These are phyloP conservation scores for Komagataella pseudopastoris DNA, from an alignment of 805 yeast species.

Conservation along the genomic window DNA sequence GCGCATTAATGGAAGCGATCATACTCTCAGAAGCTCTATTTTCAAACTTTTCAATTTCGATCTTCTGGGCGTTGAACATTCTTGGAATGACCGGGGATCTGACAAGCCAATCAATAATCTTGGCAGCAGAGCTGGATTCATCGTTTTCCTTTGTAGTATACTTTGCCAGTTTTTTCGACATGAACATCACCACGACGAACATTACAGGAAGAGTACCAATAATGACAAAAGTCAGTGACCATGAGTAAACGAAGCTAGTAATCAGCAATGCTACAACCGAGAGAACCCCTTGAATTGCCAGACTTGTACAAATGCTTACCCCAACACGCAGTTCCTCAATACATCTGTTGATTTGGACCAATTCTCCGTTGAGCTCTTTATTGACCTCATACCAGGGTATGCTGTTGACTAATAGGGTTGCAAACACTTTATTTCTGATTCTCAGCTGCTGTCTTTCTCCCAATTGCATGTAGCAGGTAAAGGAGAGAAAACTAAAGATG, in stretches of 20 bases:
- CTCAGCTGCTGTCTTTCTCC: constrained; percentile 61
- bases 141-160: constrained; percentile 44
- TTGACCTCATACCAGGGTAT: constrained; percentile 53
- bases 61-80: constrained; percentile 37
- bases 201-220: constrained; percentile 65
- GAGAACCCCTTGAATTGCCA: constrained; percentile 37
- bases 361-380: constrained; percentile 43
- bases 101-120: constrained; percentile 59
- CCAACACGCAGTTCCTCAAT: constrained; percentile 63
- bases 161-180: constrained; percentile 37
- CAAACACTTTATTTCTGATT: constrained; percentile 33
- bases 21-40: constrained; percentile 17
- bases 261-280: constrained; percentile 41
- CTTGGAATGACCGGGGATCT: constrained; percentile 47
- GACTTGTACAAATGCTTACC: constrained; percentile 50
- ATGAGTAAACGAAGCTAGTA: constrained; percentile 64
- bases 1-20: constrained; percentile 24
- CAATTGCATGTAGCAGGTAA: constrained; percentile 47
- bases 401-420: constrained; percentile 28
- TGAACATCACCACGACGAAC: constrained; percentile 27
- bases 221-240: constrained; percentile 77
- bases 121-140: constrained; percentile 40
- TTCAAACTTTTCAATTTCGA: constrained; percentile 34
- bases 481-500: constrained; percentile 36
- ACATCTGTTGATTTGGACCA: constrained; percentile 56